Evolutionary conservation across 257 asterid species (phyloP), one percentile per base, ranked within the genome.

Genomic region (Fraxinus quadrangulata): DNA sequence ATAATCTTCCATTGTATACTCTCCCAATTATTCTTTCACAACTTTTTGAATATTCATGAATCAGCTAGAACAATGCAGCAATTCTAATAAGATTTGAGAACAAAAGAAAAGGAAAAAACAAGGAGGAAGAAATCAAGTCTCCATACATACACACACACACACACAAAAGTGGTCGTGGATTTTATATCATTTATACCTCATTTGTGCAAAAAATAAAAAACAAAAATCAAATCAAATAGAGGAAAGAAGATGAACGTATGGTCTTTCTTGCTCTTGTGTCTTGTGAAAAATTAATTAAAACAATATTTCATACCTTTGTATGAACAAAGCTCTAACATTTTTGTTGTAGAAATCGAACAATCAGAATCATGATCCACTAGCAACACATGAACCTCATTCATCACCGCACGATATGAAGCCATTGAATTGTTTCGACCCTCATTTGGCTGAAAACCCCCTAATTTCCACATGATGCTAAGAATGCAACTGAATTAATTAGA

Each of bases 331-430:
- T 87, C 80, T 30, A 87, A 75, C 54, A 81, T 13, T 5, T 74
- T 71, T 12, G 76, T 47, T 0, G 84, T 79, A 80, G 17, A 73
- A 1, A 75, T 13, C n/a, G 67, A 23, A 51, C 54, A 33, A 1
- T 80, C 75, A 0, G 79, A 4, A 51, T 84, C 88, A 45, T 84
- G 87, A 26, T 85, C 90, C 42, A 85, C 88, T 2, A 81, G 79
- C 76, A 87, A 49, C 56, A 87, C 83, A 77, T 87, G 90, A 71
- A 83, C 65, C 70, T 87, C 83, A 14, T 56, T 72, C 85, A 81
- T 77, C 28, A 83, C 80, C 0, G 69, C 4, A 2, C 71, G 76
- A 23, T 79, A 78, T 17, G 88, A 81, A 17, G 47, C 73, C 81
- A 79, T 76, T 31, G 84, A 12, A 68, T n/a, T 66, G 24, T 31